phyloP scores from a whole-genome alignment of 2,329 filamentous ascomycete species.

The Chaetomium olivaceum region DNA sequence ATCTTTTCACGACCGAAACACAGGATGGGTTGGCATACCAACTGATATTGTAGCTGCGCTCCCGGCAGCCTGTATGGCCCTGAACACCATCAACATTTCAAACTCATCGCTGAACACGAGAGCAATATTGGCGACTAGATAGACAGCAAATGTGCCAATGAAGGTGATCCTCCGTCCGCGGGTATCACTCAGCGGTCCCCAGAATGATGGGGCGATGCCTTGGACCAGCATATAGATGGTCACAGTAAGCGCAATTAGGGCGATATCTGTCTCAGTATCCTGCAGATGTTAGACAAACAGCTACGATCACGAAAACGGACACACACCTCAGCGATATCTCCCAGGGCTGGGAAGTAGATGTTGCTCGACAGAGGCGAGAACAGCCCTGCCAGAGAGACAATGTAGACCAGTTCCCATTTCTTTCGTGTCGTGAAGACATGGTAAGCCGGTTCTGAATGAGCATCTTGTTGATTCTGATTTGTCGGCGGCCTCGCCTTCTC shows the following conservation, averaged over 20 bases:
- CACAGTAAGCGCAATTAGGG: background rate
- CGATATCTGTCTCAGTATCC: background rate
- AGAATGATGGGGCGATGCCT: background rate
- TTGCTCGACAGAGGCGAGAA: background rate
- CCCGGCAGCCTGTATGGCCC: background rate
- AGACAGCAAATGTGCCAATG: background rate
- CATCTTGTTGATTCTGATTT: background rate
- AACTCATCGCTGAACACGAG: background rate
- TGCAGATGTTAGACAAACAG: background rate
- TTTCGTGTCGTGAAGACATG: background rate
- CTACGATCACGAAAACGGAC: background rate
- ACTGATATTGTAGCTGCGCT: background rate
- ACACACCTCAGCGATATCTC: background rate
- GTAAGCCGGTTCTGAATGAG: background rate
- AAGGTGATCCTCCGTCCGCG: background rate
- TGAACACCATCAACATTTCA: background rate
- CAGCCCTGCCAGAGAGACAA: conserved; percentile 1
- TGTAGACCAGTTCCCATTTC: background rate
- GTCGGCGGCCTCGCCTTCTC: background rate
- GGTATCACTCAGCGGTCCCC: background rate
- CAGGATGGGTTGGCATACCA: background rate
- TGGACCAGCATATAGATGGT: conserved; percentile 3
- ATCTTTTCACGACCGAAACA: background rate
- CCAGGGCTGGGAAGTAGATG: background rate
- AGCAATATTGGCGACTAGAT: background rate